Evolutionary conservation across 331 rosid genomes (phyloP).

Genomic region (Quercus lobata): DNA sequence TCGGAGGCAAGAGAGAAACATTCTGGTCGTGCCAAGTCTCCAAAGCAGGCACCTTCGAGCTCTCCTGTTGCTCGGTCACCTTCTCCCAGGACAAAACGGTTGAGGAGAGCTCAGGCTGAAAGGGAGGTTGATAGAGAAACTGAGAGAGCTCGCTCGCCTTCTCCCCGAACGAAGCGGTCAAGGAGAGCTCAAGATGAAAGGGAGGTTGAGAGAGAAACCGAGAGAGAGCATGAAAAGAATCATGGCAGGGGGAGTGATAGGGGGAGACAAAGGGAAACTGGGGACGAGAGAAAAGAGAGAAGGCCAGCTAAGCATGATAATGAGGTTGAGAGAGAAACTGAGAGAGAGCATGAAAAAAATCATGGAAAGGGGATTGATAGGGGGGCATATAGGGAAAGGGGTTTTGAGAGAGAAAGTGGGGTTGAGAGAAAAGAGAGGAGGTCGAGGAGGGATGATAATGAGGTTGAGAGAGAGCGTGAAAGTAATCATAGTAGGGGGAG

Average conservation of each 20-base stretch:
- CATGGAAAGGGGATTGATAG: slow-evolving; percentile 5
- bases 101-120: slow-evolving; percentile 41
- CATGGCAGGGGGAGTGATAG: slow-evolving; percentile 11
- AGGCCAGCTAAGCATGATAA: slow-evolving; percentile 15
- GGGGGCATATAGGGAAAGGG: slow-evolving; percentile 25
- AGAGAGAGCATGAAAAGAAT: slow-evolving; percentile 26
- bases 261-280: slow-evolving; percentile 30
- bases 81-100: slow-evolving; percentile 70
- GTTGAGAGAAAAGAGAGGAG: slow-evolving; percentile 33
- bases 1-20: slow-evolving; percentile 31
- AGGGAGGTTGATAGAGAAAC: slow-evolving; percentile 19
- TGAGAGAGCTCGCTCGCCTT: slow-evolving; percentile 13
- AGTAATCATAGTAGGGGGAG: not conserved
- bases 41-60: slow-evolving; percentile 32
- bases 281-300: slow-evolving; percentile 33
- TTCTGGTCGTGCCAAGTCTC: slow-evolving; percentile 28
- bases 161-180: not conserved
- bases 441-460: slow-evolving; percentile 16
- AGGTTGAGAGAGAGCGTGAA: slow-evolving; percentile 26
- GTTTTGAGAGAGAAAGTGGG: slow-evolving; percentile 23
- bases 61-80: slow-evolving; percentile 55
- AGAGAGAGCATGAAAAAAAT: slow-evolving; percentile 27
- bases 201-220: slow-evolving; percentile 24
- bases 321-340: slow-evolving; percentile 23
- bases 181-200: slow-evolving; percentile 19